These are phyloP conservation scores for Protomyces arabidopsidicola DNA, from an alignment of 1,139 yeast genomes.

Conservation along the genomic window DNA sequence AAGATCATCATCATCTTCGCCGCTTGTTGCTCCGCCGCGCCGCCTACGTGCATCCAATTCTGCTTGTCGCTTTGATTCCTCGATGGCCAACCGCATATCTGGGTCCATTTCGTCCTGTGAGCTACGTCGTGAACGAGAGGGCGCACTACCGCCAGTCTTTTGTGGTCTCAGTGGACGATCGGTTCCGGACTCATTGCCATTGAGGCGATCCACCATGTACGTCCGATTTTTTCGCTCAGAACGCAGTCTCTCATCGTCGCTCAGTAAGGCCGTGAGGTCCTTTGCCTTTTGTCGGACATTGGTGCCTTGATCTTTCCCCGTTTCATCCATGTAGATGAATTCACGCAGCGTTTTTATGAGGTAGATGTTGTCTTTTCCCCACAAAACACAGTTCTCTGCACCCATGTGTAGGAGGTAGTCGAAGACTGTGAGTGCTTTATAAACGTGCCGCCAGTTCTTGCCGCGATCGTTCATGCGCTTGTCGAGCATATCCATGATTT, in stretches of 20 bases:
- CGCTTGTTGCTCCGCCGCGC: conserved; percentile 40
- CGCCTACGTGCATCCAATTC: conserved; percentile 73
- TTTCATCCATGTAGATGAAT: conserved; percentile 77
- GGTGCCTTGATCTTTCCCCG: conserved; percentile 82
- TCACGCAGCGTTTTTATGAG: conserved; percentile 87
- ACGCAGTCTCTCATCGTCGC: conserved; percentile 77
- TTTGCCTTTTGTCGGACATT: conserved; percentile 87
- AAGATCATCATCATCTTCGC: conserved; percentile 61
- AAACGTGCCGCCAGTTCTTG: conserved; percentile 96
- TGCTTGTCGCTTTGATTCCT: conserved; percentile 75
- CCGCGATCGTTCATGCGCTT: conserved; percentile 93
- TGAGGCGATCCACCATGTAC: conserved; percentile 33
- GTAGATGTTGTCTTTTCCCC: conserved; percentile 91
- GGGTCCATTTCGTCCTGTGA: conserved; percentile 56
- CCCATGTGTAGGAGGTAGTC: conserved; percentile 87
- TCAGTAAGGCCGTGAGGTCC: conserved; percentile 71
- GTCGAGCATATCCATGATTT: conserved; percentile 93
- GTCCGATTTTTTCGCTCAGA: conserved; percentile 53
- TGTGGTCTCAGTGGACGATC: conserved; percentile 21
- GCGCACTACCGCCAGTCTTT: conserved; percentile 11
- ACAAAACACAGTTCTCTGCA: conserved; percentile 81
- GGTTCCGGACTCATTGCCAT: conserved; percentile 28
- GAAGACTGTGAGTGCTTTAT: conserved; percentile 79
- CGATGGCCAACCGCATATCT: conserved; percentile 79
- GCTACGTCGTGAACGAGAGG: neutral